Base-by-base conservation (phyloP, 345 rosid genomes). In the Anastatica hierochuntica region DNA sequence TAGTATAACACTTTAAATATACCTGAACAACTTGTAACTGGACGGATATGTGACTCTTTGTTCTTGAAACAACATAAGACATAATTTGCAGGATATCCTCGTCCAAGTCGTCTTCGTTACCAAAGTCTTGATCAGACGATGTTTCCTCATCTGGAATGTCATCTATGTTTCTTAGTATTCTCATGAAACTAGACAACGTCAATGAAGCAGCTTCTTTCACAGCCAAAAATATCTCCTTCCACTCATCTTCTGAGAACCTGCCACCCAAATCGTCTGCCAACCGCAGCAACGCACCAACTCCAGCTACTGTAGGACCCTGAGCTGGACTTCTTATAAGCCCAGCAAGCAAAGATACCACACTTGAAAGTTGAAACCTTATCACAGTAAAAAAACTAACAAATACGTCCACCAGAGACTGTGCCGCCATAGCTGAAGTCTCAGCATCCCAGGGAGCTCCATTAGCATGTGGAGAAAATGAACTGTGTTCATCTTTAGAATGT, bases 1-100 rank as follows among this genome's bases (percentile, higher is more conserved):
- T n/a, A n/a, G n/a, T n/a, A n/a, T n/a, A n/a, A n/a, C n/a, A n/a
- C n/a, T n/a, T n/a, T n/a, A 41, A 33, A 29, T 40, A 33, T 27
- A 94, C 99, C 97, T 83, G 88, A 38, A 79, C 43, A 48, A 82
- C 74, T 33, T 80, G 88, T 43, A 88, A 85, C 63, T 83, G 80
- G 39, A 80, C 65, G 2, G 86, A 66, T 24, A 88, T 80, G 64
- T 88, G 94, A 72, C 81, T 77, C 80, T 85, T 94, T 72, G 79
- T 79, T 67, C 94, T 81, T n/a, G 94, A 88, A 55, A 80, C 74
- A 64, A 94, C 86, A 24, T 85, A 82, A 0, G 84, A 79, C 67
- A 78, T 76, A 34, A 83, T 79, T 48, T 82, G 94, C 58, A 88
- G 79, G 63, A 53, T 76, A 57, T 80, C 92, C 45, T 88, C 87